phyloP scores from a whole-genome alignment of 805 yeast species.

The Allodekkera sacchari region DNA sequence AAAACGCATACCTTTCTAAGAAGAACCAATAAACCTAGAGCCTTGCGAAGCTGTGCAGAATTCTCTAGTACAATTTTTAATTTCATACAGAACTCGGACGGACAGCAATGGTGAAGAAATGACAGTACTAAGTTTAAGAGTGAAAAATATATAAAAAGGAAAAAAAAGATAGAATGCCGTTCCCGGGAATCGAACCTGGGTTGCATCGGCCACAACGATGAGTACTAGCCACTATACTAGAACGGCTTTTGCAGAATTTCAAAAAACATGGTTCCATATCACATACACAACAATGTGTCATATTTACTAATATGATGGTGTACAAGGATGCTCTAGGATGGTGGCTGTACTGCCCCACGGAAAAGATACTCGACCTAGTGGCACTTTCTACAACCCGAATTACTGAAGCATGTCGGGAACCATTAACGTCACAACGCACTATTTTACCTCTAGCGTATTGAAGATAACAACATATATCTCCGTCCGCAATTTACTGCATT shows the following conservation, averaged over 20 bases:
- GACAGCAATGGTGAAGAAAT: no score
- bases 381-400: no score
- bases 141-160: neutral
- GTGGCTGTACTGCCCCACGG: no score
- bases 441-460: no score
- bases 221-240: constrained; percentile 20
- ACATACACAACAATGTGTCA: no score
- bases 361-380: no score
- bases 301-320: no score
- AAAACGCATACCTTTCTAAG: constrained; percentile 50
- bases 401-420: no score
- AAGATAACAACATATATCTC: no score
- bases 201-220: constrained; percentile 19
- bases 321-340: no score
- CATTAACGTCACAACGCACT: no score
- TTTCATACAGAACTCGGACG: constrained; percentile 17
- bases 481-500: no score
- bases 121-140: neutral
- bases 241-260: constrained; percentile 9
- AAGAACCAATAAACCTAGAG: constrained; percentile 23
- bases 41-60: constrained; percentile 15
- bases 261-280: neutral
- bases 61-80: constrained; percentile 18
- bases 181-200: constrained; percentile 22
- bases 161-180: constrained; percentile 11